Conservation (phyloP, 2,329 filamentous ascomycete genomes). For the Pestalotiopsis sp. region DNA sequence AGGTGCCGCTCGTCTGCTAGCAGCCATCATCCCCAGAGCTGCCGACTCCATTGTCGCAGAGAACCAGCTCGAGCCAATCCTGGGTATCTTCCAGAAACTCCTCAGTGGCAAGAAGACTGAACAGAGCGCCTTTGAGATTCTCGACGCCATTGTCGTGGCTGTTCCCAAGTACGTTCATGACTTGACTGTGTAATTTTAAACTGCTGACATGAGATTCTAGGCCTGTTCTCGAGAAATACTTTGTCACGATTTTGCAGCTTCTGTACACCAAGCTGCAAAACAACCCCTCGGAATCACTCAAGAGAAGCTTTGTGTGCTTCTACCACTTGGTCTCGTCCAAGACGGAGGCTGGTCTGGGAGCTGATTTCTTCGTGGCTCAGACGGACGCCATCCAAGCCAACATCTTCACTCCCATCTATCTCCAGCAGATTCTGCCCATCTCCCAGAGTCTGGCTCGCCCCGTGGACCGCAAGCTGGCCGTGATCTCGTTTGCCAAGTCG, state of each 20-base stretch:
- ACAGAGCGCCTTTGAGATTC: constrained; percentile 82
- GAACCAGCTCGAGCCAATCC: constrained; percentile 81
- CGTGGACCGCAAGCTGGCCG: constrained; percentile 88
- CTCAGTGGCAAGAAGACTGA: constrained; percentile 83
- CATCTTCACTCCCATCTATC: constrained; percentile 84
- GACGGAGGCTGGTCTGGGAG: constrained; percentile 78
- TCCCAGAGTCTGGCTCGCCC: constrained; percentile 88
- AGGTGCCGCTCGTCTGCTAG: constrained; percentile 81
- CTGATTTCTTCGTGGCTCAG: constrained; percentile 87
- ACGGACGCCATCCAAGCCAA: constrained; percentile 80
- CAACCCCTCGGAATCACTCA: constrained; percentile 73
- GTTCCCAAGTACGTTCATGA: constrained; percentile 66
- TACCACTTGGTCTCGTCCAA: constrained; percentile 88
- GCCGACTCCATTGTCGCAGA: constrained; percentile 72
- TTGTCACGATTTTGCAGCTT: constrained; percentile 77
- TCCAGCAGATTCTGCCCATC: constrained; percentile 82
- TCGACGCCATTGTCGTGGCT: constrained; percentile 76
- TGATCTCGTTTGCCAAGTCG: constrained; percentile 91
- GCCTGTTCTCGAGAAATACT: constrained; percentile 71
- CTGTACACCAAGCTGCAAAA: constrained; percentile 79
- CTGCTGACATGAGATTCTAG: constrained; percentile 38
- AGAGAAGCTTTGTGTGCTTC: constrained; percentile 87
- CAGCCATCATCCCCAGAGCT: constrained; percentile 80
- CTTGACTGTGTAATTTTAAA: constrained; percentile 2
- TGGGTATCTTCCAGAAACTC: constrained; percentile 96